Base-by-base conservation (phyloP, 352 stramenopile species). In the Phytophthora multivora region DNA sequence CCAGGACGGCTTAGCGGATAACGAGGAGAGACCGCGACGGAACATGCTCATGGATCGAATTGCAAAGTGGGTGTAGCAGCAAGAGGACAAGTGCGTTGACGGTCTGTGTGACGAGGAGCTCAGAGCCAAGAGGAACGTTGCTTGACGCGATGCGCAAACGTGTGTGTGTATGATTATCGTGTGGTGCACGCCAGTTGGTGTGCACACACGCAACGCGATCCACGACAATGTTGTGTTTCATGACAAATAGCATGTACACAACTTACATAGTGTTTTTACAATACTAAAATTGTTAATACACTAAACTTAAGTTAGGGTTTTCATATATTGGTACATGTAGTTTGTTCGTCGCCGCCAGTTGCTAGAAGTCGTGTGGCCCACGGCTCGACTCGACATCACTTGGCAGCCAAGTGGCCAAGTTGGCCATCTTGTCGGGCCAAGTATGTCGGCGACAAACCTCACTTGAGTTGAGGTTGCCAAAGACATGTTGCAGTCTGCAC, bases 1-100 rank as follows among this genome's bases (percentile, higher is more conserved):
- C 85, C 85, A 94, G 23, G 74, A 72, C 7, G 67, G 59, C 21
- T 63, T 69, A 12, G 62, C 28, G 4, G 70, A 41, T 19, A 83
- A 46, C 18, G 69, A 73, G 5, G 66, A 73, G 1, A 82, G 30
- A 36, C 68, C 51, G 49, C 71, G 68, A 18, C 70, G 66, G 36
- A 78, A 72, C 84, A 88, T 88, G 58, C 26, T 71, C 31, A 10
- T 7, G 11, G 9, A 56, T 35, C 49, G 35, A 58, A 66, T 54
- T 58, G 49, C 19, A 41, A 47, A 47, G 23, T 59, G 62, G 18
- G 25, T 21, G 19, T 9, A 25, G 40, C 10, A 33, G 12, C 30
- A 19, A 9, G 11, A 13, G 7, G 35, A 13, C 9, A 38, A 19
- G 25, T 35, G 26, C 1, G 42, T 31, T 31, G 9, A 10, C 8